phyloP scores from a whole-genome alignment of 2,329 filamentous ascomycete species.

The Biscogniauxia sp. region DNA sequence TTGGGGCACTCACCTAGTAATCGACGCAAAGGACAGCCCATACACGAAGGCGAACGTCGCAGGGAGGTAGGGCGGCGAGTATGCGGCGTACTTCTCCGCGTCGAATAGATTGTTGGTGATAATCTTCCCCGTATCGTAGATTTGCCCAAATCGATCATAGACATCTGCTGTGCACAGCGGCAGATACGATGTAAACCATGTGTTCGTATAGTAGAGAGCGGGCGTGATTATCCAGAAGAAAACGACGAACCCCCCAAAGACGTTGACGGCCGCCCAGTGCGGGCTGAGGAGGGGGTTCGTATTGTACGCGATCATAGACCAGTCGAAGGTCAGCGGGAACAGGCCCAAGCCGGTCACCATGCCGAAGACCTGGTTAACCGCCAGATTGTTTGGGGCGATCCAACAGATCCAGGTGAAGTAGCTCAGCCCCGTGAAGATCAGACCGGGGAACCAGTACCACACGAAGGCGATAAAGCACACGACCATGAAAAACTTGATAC shows the following conservation, averaged over 20 bases:
- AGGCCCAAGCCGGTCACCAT: slow-evolving; percentile 41
- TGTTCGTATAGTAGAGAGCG: slow-evolving; percentile 46
- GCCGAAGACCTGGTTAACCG: slow-evolving; percentile 49
- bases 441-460: slow-evolving; percentile 51
- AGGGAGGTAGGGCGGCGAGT: slow-evolving; percentile 40
- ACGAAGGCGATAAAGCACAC: slow-evolving; percentile 36
- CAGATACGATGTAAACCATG: slow-evolving; percentile 50
- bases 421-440: slow-evolving; percentile 44
- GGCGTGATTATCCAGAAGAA: slow-evolving; percentile 48
- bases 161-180: slow-evolving; percentile 51
- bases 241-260: slow-evolving; percentile 39
- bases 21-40: slow-evolving; percentile 29
- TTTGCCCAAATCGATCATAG: slow-evolving; percentile 50
- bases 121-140: slow-evolving; percentile 49
- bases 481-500: slow-evolving; percentile 34
- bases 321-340: slow-evolving; percentile 43
- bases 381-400: slow-evolving; percentile 45
- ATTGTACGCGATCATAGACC: slow-evolving; percentile 38
- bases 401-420: slow-evolving; percentile 48
- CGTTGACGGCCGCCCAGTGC: slow-evolving; percentile 46
- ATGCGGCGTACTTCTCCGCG: slow-evolving; percentile 45
- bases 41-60: slow-evolving; percentile 29
- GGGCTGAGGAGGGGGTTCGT: slow-evolving; percentile 41
- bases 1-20: slow-evolving; percentile 22
- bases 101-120: slow-evolving; percentile 46